Evolutionary conservation across 2,329 filamentous ascomycete species (phyloP).

Genomic region (Nigrograna mackinnonii): DNA sequence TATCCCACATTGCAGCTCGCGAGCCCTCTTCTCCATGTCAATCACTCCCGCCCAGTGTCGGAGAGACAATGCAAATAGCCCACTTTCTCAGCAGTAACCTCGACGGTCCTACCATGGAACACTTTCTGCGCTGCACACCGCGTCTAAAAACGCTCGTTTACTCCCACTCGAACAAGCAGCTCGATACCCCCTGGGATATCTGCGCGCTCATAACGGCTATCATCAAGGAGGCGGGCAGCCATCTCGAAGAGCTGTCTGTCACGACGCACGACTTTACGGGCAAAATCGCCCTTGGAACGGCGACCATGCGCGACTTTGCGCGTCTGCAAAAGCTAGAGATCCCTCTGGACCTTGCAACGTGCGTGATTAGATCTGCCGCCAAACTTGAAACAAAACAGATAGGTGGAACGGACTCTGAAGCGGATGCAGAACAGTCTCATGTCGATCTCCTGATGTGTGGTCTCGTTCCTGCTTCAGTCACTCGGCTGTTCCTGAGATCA

Average conservation of each 20-base stretch:
- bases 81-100: slow-evolving; percentile 10
- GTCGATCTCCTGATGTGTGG: slow-evolving; percentile 14
- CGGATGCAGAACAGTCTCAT: slow-evolving; percentile 14
- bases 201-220: slow-evolving; percentile 13
- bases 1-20: slow-evolving; percentile 9
- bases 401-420: slow-evolving; percentile 12
- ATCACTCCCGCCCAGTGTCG: slow-evolving; percentile 11
- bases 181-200: slow-evolving; percentile 12
- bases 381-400: slow-evolving; percentile 10
- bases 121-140: slow-evolving; percentile 17
- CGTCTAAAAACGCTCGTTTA: slow-evolving; percentile 16
- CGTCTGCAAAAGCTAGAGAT: slow-evolving; percentile 15
- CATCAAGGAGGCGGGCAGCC: slow-evolving; percentile 11
- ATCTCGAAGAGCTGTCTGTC: slow-evolving; percentile 16
- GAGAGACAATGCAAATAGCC: slow-evolving; percentile 10
- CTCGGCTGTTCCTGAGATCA: slow-evolving; percentile 14
- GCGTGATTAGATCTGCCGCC: slow-evolving; percentile 10
- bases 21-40: slow-evolving; percentile 13
- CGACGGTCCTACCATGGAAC: slow-evolving; percentile 11
- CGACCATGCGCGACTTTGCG: slow-evolving; percentile 12
- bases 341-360: slow-evolving; percentile 15
- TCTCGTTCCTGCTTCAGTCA: slow-evolving; percentile 15
- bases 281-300: slow-evolving; percentile 13
- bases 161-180: slow-evolving; percentile 13
- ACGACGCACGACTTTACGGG: slow-evolving; percentile 14